Conservation (phyloP, 495 filamentous ascomycete species). For the Bathelium albidoporum region DNA sequence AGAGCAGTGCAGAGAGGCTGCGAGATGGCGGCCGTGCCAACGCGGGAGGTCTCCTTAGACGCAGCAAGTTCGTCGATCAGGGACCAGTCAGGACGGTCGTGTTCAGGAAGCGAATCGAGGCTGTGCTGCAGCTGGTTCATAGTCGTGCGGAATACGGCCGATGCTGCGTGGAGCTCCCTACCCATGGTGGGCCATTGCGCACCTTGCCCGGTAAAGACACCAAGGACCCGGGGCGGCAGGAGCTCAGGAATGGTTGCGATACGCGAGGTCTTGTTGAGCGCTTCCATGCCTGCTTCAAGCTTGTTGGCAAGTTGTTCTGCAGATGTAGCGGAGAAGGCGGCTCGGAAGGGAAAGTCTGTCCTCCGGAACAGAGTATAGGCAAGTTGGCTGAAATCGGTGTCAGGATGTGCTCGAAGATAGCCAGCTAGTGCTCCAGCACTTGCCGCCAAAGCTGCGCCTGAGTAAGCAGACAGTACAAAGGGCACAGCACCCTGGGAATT, state of each 20-base stretch:
- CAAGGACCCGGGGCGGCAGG: not conserved
- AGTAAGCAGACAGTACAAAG: not conserved
- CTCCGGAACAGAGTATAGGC: not conserved
- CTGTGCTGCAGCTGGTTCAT: not conserved
- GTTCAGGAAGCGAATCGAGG: not conserved
- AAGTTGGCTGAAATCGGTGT: not conserved
- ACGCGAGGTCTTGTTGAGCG: not conserved
- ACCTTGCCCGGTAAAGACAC: conserved; percentile 39
- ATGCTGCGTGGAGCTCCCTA: not conserved
- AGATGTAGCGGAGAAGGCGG: not conserved
- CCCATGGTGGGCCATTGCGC: conserved; percentile 38
- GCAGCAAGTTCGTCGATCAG: not conserved
- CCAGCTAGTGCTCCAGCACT: not conserved
- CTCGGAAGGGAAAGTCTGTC: not conserved
- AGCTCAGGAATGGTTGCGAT: not conserved
- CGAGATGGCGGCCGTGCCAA: conserved; percentile 13
- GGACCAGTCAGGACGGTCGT: not conserved
- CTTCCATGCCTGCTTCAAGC: not conserved
- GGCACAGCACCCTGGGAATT: too few species aligned
- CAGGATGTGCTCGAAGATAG: not conserved
- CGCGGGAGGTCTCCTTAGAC: conserved; percentile 14
- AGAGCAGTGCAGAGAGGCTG: conserved; percentile 23
- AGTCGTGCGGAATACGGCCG: not conserved
- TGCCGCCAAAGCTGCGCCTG: not conserved
- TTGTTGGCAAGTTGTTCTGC: not conserved